Percentiles rank a stretch among this genome's conserved stretches.
These are phyloP conservation scores for Paspalum vaginatum DNA, from an alignment of 176 grass and related monocot species.

Conservation along the genomic window DNA sequence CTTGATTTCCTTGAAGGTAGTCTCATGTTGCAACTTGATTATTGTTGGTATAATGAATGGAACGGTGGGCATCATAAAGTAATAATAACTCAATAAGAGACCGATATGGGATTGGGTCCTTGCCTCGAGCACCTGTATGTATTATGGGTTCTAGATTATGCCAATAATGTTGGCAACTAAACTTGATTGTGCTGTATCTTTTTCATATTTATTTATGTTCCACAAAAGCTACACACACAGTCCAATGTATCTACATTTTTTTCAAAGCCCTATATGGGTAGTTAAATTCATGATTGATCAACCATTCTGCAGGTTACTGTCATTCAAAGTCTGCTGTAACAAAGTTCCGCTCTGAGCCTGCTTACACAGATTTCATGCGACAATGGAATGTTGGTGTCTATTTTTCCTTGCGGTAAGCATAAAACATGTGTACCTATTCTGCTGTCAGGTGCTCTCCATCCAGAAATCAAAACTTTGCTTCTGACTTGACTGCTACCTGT, in stretches of 20 bases:
- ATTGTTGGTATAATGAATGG: neutral
- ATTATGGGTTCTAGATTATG: neutral
- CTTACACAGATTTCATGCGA: conserved; percentile 78
- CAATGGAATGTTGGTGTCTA: conserved; percentile 98
- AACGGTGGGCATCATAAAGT: neutral
- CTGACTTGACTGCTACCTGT: conserved; percentile 34
- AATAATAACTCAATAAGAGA: neutral
- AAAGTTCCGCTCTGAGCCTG: conserved; percentile 76
- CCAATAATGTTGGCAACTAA: conserved; percentile 1
- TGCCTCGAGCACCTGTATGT: conserved; percentile 1
- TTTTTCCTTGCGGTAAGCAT: conserved; percentile 84
- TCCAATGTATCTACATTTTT: neutral
- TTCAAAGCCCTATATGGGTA: neutral
- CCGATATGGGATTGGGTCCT: neutral
- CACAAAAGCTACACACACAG: neutral
- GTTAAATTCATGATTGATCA: conserved; percentile 15
- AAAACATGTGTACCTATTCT: conserved; percentile 16
- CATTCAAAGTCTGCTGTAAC: conserved; percentile 66
- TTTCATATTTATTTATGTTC: conserved; percentile 8
- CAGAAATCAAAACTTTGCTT: conserved; percentile 17
- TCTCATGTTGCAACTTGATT: neutral
- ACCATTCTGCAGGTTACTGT: conserved; percentile 64
- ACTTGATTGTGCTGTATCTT: neutral
- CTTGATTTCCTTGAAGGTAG: conserved; percentile 98
- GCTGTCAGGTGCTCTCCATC: conserved; percentile 11